Base-by-base conservation (phyloP, 164 flowering plant genomes). In the Magnolia changhungtana region DNA sequence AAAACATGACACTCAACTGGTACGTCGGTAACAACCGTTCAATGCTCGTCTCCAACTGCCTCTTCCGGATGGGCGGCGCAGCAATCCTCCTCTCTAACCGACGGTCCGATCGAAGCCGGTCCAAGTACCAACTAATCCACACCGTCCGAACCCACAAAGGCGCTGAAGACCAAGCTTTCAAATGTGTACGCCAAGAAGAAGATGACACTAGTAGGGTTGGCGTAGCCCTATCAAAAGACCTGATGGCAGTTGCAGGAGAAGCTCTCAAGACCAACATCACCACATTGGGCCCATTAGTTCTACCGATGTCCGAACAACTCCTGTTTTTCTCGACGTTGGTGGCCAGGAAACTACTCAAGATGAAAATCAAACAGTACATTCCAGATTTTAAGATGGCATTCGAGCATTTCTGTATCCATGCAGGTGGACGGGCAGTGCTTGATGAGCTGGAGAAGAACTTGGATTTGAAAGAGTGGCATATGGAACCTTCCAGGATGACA, bases 401-500 rank as follows among this genome's bases (percentile, higher is more conserved):
- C 78, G 91, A 92, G 80, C 97, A 92, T 70, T 92, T 92, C 75
- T 92, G 97, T 81, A 90, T 92, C 8, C 97, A 92, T 67, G 95
- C 97, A 0, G 97, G 95, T 27, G 97, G 97, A 0, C 80, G 97
- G 73, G 97, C 90, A 0, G 97, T 92, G 63, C 67, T 92, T 49
- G 97, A 92, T 69, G 97, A 91, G 80, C 72, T 92, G 19, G 94
- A 92, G 92, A 91, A 92, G 85, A 92, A 91, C 51, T 86, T 92
- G n/a, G 88, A 87, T 5, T 82, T 92, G 6, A 80, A 49, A 19
- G 82, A 87, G 7, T 86, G 90, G 90, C 97, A 92, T 66, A 90
- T 92, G 95, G 97, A 92, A 81, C 94, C 97, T 7, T 92, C 97
- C 0, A 88, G 97, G 59, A 92, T 92, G 97, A 92, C 97, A 1